phyloP scores from a whole-genome alignment of 352 stramenopile species.

The Vaucheria bursata region DNA sequence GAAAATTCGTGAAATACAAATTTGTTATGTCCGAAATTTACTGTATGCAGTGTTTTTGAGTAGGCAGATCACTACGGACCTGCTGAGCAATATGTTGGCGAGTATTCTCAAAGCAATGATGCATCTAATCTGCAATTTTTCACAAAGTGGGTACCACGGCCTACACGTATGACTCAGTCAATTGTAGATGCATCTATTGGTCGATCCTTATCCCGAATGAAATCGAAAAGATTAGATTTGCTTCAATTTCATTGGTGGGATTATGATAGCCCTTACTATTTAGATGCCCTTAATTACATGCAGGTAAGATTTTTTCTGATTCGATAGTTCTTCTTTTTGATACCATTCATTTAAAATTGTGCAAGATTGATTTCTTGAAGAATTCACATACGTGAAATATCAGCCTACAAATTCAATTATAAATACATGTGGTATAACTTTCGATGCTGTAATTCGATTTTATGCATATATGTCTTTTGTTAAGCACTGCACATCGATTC shows the following conservation, averaged over 20 bases:
- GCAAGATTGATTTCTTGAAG: too few species aligned
- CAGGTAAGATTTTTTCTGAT: slow-evolving; percentile 1
- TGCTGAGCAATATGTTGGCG: slow-evolving; percentile 35
- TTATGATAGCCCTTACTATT: slow-evolving; percentile 46
- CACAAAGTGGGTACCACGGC: slow-evolving; percentile 43
- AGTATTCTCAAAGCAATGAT: not conserved
- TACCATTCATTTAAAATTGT: too few species aligned
- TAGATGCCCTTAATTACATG: slow-evolving; percentile 36
- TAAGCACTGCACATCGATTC: too few species aligned
- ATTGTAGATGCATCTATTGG: slow-evolving; percentile 37
- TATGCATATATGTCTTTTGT: too few species aligned
- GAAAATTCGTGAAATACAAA: too few species aligned
- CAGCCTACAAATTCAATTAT: too few species aligned
- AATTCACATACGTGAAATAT: too few species aligned
- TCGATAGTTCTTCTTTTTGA: too few species aligned
- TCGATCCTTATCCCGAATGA: slow-evolving; percentile 34
- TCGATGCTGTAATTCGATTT: too few species aligned
- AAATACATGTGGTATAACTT: too few species aligned
- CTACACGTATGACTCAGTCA: slow-evolving; percentile 16
- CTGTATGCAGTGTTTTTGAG: not conserved
- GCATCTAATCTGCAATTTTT: slow-evolving; percentile 18
- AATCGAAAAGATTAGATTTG: slow-evolving; percentile 33
- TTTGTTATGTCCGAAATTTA: too few species aligned
- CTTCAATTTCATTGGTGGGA: slow-evolving; percentile 50
- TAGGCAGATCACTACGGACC: slow-evolving; percentile 41